Evolutionary conservation across 1,284 basidiomycete species (phyloP), one percentile per base, ranked within the genome.

Genomic region (Malassezia japonica): DNA sequence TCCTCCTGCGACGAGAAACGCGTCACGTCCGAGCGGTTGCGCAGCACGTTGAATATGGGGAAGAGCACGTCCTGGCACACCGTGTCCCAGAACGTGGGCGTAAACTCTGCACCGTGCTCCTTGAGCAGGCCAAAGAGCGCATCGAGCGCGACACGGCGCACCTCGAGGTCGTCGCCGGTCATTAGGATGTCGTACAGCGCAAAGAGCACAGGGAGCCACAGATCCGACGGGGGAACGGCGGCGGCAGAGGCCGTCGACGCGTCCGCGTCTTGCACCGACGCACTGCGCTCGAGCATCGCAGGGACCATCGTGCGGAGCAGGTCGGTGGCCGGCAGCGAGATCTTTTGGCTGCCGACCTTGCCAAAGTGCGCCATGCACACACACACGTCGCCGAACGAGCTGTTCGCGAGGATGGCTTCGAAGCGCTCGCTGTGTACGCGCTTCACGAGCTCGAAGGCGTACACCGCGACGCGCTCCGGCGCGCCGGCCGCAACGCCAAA

Each of bases 151-250:
- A 72, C 69, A 16, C 70, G 81, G 57, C 95, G 82, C 51, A 99
- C 91, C 80, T 99, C 94, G 33, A 99, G 78, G 71, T 99, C 94
- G 75, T 98, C 95, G 13, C 90, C 94, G 56, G 95, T 98, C 94
- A 99, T 99, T 73, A 98, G 92, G 56, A 99, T 91, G 74, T 98
- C 94, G 76, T 94, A 96, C 77, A 96, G 96, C 20, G 86, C 85
- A 71, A 98, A 94, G 16, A 98, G 78, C 4, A 91, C 83, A 0
- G 94, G 94, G 77, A 88, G 91, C 94, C 94, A 99, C 23, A 34
- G 31, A 13, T 44, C 42, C 13, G 28, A 25, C 12, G 29, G 12
- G 13, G 28, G 18, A 23, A 23, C 35, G 9, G 18, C 18, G 23
- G 31, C 28, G 16, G 21, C 33, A 20, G 7, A 18, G 6, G 15